Evolutionary conservation across 352 stramenopile species (phyloP).

Genomic region (Phytophthora citrophthora): DNA sequence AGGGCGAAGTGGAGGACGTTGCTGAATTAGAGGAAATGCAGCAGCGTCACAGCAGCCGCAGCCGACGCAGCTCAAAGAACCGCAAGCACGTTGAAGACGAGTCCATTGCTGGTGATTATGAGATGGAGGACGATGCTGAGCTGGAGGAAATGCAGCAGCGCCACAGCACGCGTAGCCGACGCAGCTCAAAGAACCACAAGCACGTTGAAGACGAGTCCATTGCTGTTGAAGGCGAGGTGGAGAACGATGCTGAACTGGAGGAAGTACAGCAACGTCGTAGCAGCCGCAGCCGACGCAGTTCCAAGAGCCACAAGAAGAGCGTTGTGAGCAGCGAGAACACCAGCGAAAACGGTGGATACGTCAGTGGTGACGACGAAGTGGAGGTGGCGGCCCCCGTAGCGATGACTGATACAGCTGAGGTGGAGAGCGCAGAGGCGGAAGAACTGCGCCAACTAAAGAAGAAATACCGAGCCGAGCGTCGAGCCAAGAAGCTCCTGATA

Average conservation of each 20-base stretch:
- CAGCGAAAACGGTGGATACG: slow-evolving; percentile 18
- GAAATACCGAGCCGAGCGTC: slow-evolving; percentile 44
- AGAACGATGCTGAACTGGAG: slow-evolving; percentile 17
- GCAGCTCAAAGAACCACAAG: slow-evolving; percentile 32
- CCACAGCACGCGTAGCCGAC: slow-evolving; percentile 29
- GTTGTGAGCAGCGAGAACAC: slow-evolving; percentile 35
- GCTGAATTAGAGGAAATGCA: slow-evolving; percentile 21
- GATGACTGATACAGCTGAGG: slow-evolving; percentile 1
- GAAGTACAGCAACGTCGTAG: slow-evolving; percentile 25
- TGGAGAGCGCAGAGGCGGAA: slow-evolving; percentile 30
- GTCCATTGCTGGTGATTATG: slow-evolving; percentile 24
- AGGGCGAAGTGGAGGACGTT: slow-evolving; percentile 17
- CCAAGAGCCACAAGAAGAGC: slow-evolving; percentile 39
- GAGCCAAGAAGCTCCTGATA: slow-evolving; percentile 42
- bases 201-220: slow-evolving; percentile 4
- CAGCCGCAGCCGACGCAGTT: slow-evolving; percentile 29
- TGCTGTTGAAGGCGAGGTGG: slow-evolving; percentile 24
- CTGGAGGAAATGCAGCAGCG: slow-evolving; percentile 23
- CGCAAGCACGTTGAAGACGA: slow-evolving; percentile 17
- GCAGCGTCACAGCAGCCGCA: slow-evolving; percentile 31
- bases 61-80: slow-evolving; percentile 25
- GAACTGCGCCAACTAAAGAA: slow-evolving; percentile 45
- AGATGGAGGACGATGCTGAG: slow-evolving; percentile 18
- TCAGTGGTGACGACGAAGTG: slow-evolving; percentile 29
- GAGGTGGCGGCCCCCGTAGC: neutral